Evolutionary conservation across 73 alveolate species (phyloP), one percentile per base, ranked within the genome.

Genomic region (Halteria grandinella): DNA sequence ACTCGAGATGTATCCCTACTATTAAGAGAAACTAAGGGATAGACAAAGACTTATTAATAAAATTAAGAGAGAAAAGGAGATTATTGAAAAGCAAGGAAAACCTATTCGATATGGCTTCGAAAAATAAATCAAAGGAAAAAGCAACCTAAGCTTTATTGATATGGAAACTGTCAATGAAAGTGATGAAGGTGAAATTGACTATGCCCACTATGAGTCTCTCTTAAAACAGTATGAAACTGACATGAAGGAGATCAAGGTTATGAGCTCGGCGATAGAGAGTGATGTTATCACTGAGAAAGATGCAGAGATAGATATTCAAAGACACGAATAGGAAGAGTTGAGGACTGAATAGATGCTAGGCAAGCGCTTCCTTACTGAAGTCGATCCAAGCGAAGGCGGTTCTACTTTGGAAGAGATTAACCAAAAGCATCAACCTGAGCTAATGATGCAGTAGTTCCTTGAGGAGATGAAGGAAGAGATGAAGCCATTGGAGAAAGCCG

Each of bases 381-480:
- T 66, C 6, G 80, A 66, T 7, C 45, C 63, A 1, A 31, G 47
- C 18, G 77, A 60, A 31, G 77, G 43, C 3, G 77, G 77, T n/a
- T n/a, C n/a, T n/a, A n/a, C n/a, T n/a, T n/a, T n/a, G 45, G 78
- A 36, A 33, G 20, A 15, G 7, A 44, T 62, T 34, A 62, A 62
- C 27, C 36, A 31, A 40, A 62, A 40, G 15, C 3, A 32, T n/a
- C 12, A 43, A 18, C 60, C 36, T 10, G 41, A 39, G 3, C 25
- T 39, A 2, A 45, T 39, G 41, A 4, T 62, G 2, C 45, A 39
- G 2, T 39, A 34, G 17, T 34, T 39, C 39, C 41, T 62, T 7
- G 41, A 17, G 18, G 10, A 8, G 8, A 14, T 11, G 12, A 62
- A 62, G 12, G 59, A 62, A 14, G 40, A 10, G 1, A 8, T 5